phyloP scores from a whole-genome alignment of 176 grass and related monocot genomes.

The Miscanthus lutarioriparius region DNA sequence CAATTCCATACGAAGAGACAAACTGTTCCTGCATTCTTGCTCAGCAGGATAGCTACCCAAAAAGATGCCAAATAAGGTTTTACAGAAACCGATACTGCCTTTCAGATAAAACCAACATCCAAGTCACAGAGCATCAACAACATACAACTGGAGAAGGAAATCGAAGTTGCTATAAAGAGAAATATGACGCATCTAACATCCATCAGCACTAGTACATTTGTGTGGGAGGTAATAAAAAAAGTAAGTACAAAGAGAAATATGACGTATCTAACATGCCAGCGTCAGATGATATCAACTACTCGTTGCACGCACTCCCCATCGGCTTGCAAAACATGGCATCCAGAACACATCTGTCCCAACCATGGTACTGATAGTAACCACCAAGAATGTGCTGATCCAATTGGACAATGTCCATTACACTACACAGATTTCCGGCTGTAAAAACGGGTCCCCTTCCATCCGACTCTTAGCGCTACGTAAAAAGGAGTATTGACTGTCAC shows the following conservation, averaged over 20 bases:
- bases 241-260: background rate
- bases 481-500: background rate
- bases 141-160: background rate
- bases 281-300: background rate
- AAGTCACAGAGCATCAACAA: background rate
- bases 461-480: background rate
- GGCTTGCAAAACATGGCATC: background rate
- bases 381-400: background rate
- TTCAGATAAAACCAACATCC: background rate
- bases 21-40: background rate
- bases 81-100: background rate
- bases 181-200: slow-evolving; percentile 9
- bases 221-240: background rate
- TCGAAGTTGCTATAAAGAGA: background rate
- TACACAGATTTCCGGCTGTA: background rate
- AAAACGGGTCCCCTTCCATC: background rate
- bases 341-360: background rate
- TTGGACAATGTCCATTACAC: background rate
- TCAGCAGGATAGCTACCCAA: background rate
- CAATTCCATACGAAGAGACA: background rate
- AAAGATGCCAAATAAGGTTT: background rate
- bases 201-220: background rate
- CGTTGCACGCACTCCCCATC: background rate
- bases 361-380: background rate
- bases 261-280: background rate